These are phyloP conservation scores for Petunia hybrid DNA, from an alignment of 305 asterid genomes.

Conservation along the genomic window DNA sequence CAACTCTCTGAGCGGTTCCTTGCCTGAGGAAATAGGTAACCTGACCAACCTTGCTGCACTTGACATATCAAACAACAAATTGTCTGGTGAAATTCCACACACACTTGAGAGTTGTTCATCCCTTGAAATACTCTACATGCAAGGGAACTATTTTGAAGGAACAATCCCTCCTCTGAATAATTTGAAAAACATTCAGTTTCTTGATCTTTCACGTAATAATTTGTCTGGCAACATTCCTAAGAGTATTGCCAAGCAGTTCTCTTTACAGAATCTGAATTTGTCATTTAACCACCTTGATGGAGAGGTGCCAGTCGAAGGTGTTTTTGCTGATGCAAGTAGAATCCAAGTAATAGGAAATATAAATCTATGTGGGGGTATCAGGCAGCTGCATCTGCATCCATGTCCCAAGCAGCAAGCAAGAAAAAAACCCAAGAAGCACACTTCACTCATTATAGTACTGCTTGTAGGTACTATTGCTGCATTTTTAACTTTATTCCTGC, in stretches of 20 bases:
- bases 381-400: slow-evolving; percentile 39
- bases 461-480: slow-evolving; percentile 3
- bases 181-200: slow-evolving; percentile 27
- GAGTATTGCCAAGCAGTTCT: slow-evolving; percentile 9
- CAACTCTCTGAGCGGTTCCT: slow-evolving; percentile 44
- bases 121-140: slow-evolving; percentile 37
- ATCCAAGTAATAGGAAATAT: slow-evolving; percentile 42
- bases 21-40: slow-evolving; percentile 46
- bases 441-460: slow-evolving; percentile 26
- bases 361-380: slow-evolving; percentile 45
- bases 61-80: slow-evolving; percentile 46
- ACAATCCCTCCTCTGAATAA: slow-evolving; percentile 33
- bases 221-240: slow-evolving; percentile 43
- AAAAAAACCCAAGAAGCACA: slow-evolving; percentile 25
- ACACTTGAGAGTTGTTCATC: slow-evolving; percentile 40
- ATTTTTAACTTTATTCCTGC: slow-evolving; percentile 20
- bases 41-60: slow-evolving; percentile 39
- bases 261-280: slow-evolving; percentile 37
- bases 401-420: slow-evolving; percentile 30
- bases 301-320: slow-evolving; percentile 49
- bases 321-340: slow-evolving; percentile 34
- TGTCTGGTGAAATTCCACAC: slow-evolving; percentile 48
- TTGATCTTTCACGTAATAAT: slow-evolving; percentile 43
- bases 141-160: slow-evolving; percentile 41
- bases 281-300: slow-evolving; percentile 53